These are phyloP conservation scores for Sarcodon aspratus DNA, from an alignment of 768 basidiomycete genomes.

Conservation along the genomic window DNA sequence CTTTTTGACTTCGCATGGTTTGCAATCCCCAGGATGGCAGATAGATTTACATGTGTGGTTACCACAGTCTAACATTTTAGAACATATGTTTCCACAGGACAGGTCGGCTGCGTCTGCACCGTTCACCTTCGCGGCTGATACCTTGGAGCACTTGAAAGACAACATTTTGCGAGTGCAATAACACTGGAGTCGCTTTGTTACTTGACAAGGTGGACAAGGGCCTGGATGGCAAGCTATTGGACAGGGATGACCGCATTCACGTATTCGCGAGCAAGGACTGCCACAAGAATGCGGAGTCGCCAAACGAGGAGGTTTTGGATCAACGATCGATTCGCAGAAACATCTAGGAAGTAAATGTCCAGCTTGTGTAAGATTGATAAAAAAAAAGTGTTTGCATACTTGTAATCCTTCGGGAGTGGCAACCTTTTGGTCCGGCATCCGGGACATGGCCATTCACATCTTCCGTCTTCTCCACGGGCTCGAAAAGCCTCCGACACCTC, in stretches of 20 bases:
- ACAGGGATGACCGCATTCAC: slow-evolving; percentile 72
- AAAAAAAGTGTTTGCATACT: background rate
- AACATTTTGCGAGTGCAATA: slow-evolving; percentile 58
- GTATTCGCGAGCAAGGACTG: slow-evolving; percentile 49
- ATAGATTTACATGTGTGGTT: slow-evolving; percentile 55
- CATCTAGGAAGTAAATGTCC: slow-evolving; percentile 39
- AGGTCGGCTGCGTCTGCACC: slow-evolving; percentile 11
- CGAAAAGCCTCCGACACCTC: slow-evolving; percentile 64
- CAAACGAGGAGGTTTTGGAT: slow-evolving; percentile 60
- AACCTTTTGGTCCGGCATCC: slow-evolving; percentile 77
- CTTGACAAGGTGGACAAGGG: slow-evolving; percentile 88
- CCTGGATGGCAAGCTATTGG: slow-evolving; percentile 86
- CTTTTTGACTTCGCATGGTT: slow-evolving; percentile 45
- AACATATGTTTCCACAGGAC: slow-evolving; percentile 29
- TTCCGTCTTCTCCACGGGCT: slow-evolving; percentile 52
- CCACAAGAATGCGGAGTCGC: slow-evolving; percentile 74
- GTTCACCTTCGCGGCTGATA: slow-evolving; percentile 14
- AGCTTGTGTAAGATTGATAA: background rate
- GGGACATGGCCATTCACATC: slow-evolving; percentile 87
- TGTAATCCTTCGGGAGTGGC: background rate
- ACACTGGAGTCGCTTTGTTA: slow-evolving; percentile 68
- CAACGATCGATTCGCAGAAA: slow-evolving; percentile 68
- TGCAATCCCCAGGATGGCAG: slow-evolving; percentile 77
- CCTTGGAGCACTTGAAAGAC: slow-evolving; percentile 45
- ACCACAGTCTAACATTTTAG: slow-evolving; percentile 46